A percentile compares a stretch with the other conserved stretches of the same genome.
Evolutionary conservation across 139 green algal species (phyloP).

Genomic region (Picochlorum sp.): DNA sequence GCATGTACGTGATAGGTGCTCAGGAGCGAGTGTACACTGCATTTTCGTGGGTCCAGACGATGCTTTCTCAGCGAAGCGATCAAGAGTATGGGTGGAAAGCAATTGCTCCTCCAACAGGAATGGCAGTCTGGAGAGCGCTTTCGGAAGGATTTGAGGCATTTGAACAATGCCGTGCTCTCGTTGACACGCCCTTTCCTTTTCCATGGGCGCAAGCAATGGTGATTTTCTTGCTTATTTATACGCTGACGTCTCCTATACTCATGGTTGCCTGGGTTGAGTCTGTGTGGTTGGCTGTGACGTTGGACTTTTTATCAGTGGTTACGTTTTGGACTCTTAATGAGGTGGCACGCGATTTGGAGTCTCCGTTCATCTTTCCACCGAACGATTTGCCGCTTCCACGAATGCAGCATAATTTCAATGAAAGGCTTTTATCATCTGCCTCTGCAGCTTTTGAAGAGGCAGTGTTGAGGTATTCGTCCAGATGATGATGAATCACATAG

Average conservation of each 20-base stretch:
- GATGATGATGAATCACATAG: no score
- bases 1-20: conserved; percentile 14
- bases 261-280: conserved; percentile 25
- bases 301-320: conserved; percentile 9
- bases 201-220: conserved; percentile 49
- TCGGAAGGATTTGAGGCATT: conserved; percentile 17
- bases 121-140: conserved; percentile 7
- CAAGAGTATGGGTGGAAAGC: conserved; percentile 17
- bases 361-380: conserved; percentile 42
- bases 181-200: conserved; percentile 61
- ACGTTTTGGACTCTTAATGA: conserved; percentile 46
- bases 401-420: conserved; percentile 51
- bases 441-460: conserved; percentile 4
- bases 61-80: conserved; percentile 2
- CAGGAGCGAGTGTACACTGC: conserved; percentile 18
- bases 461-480: background rate
- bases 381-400: conserved; percentile 51
- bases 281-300: conserved; percentile 17
- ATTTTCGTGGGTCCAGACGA: conserved; percentile 22
- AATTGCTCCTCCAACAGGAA: conserved; percentile 22
- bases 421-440: conserved; percentile 30
- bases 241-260: conserved; percentile 32
- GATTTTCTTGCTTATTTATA: conserved; percentile 36
- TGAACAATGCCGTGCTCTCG: conserved; percentile 28
- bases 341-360: conserved; percentile 37